Percentiles rank a stretch among this genome's conserved stretches.
These are phyloP conservation scores for Capronia americana DNA, from an alignment of 2,329 filamentous ascomycete genomes.

Conservation along the genomic window DNA sequence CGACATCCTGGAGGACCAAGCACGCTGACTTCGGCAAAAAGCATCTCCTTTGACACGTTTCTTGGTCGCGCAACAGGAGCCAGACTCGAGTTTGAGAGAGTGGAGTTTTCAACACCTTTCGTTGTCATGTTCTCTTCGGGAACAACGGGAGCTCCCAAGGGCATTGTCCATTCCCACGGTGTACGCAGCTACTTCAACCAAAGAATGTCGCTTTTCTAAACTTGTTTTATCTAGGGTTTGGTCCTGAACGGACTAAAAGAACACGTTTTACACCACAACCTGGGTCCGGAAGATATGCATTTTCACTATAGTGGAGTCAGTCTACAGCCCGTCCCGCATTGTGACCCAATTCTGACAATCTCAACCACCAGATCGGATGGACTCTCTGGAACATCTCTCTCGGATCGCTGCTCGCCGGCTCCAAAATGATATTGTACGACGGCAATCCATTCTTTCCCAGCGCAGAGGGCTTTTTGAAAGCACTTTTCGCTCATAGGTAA, in stretches of 20 bases:
- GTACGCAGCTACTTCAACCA: conserved; percentile 22
- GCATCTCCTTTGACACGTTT: conserved; percentile 47
- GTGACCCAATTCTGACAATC: conserved; percentile 1
- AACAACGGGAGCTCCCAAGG: conserved; percentile 66
- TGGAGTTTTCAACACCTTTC: conserved; percentile 75
- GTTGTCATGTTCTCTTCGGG: conserved; percentile 56
- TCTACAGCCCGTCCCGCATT: no score
- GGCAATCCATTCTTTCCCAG: conserved; percentile 79
- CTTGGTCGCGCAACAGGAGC: conserved; percentile 15
- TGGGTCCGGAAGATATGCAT: conserved; percentile 49
- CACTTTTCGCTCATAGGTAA: conserved; percentile 42
- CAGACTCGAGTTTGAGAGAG: conserved; percentile 58
- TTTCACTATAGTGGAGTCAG: conserved; percentile 51
- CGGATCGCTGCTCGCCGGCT: conserved; percentile 64
- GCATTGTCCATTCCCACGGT: conserved; percentile 75
- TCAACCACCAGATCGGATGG: conserved; percentile 46
- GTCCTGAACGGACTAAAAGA: conserved; percentile 62
- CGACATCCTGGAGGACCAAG: neutral
- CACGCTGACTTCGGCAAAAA: neutral
- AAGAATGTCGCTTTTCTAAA: neutral
- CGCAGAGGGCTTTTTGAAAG: conserved; percentile 62
- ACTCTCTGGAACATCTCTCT: conserved; percentile 58
- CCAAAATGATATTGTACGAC: conserved; percentile 73
- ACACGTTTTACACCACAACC: conserved; percentile 57
- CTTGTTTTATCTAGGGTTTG: conserved; percentile 38